These are phyloP conservation scores for Diplosphaera chodatii DNA, from an alignment of 139 green algal species.

Conservation along the genomic window DNA sequence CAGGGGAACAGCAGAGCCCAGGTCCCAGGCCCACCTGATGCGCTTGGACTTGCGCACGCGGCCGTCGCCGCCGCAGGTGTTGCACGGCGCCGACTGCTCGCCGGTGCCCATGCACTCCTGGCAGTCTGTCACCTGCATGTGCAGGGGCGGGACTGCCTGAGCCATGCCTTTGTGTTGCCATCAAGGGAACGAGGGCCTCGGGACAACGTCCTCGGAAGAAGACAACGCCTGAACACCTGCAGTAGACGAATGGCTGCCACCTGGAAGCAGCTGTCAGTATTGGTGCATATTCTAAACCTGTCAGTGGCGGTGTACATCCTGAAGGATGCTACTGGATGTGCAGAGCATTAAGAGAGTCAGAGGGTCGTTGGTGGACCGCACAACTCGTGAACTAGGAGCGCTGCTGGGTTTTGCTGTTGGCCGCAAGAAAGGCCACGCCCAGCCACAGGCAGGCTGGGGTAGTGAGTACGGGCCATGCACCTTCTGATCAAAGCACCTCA, in stretches of 20 bases:
- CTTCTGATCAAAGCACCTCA: neutral
- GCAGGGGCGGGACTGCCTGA: too few relatives aligned
- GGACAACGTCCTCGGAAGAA: too few relatives aligned
- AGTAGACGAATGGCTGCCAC: too few relatives aligned
- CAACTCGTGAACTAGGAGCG: neutral
- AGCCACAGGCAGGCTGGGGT: neutral
- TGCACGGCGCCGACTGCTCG: constrained; percentile 73
- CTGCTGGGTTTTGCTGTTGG: neutral
- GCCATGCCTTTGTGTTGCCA: too few relatives aligned
- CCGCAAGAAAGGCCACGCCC: neutral
- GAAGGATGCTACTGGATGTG: neutral
- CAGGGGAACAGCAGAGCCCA: too few relatives aligned
- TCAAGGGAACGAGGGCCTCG: too few relatives aligned
- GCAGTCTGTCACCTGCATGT: constrained; percentile 65
- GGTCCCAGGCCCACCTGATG: constrained; percentile 40
- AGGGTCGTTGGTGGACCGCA: neutral
- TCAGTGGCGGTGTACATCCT: too few relatives aligned
- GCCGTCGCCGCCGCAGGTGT: constrained; percentile 84
- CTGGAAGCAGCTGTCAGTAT: too few relatives aligned
- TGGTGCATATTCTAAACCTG: too few relatives aligned
- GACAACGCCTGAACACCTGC: too few relatives aligned
- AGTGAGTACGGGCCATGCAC: neutral
- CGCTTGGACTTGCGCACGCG: constrained; percentile 79
- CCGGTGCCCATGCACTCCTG: constrained; percentile 69
- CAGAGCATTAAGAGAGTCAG: neutral